These are phyloP conservation scores for Pestalotiopsis sp. DNA, from an alignment of 2,329 filamentous ascomycete species.

Conservation along the genomic window DNA sequence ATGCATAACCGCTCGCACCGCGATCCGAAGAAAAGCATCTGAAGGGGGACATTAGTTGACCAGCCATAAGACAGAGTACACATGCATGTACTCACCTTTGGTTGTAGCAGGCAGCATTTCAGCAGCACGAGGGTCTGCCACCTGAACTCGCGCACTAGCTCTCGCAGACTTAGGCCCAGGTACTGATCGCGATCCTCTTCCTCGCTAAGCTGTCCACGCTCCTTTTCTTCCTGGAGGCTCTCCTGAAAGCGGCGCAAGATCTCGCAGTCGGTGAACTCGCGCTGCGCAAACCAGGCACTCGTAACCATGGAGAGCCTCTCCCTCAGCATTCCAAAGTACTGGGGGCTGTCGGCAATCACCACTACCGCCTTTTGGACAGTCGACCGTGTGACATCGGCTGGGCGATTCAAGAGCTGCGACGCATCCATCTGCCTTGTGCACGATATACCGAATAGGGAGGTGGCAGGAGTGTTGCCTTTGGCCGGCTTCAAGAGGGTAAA, in stretches of 20 bases:
- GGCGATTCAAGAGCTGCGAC: slow-evolving; percentile 73
- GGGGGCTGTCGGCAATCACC: slow-evolving; percentile 88
- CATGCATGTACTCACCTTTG: slow-evolving; percentile 65
- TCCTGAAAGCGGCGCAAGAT: slow-evolving; percentile 91
- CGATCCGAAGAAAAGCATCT: slow-evolving; percentile 99
- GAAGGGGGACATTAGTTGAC: neutral
- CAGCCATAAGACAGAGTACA: neutral
- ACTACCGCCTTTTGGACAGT: slow-evolving; percentile 98
- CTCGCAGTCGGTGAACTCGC: slow-evolving; percentile 87
- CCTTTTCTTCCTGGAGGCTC: slow-evolving; percentile 72
- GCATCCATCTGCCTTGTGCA: slow-evolving; percentile 92
- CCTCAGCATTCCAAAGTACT: slow-evolving; percentile 86
- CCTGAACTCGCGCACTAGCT: slow-evolving; percentile 92
- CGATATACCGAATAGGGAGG: slow-evolving; percentile 92
- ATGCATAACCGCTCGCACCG: slow-evolving; percentile 94
- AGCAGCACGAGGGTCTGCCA: slow-evolving; percentile 92
- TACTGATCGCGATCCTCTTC: slow-evolving; percentile 83
- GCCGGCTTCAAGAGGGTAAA: slow-evolving; percentile 82
- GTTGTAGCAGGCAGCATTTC: slow-evolving; percentile 91
- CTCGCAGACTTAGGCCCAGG: slow-evolving; percentile 83
- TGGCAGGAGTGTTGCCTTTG: slow-evolving; percentile 57
- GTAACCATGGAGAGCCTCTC: slow-evolving; percentile 91
- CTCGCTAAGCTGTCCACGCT: slow-evolving; percentile 57
- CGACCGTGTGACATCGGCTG: slow-evolving; percentile 90
- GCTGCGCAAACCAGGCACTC: slow-evolving; percentile 94